These are phyloP conservation scores for Mucor piriformis DNA, from an alignment of 371 early-diverging fungal genomes.

Conservation along the genomic window DNA sequence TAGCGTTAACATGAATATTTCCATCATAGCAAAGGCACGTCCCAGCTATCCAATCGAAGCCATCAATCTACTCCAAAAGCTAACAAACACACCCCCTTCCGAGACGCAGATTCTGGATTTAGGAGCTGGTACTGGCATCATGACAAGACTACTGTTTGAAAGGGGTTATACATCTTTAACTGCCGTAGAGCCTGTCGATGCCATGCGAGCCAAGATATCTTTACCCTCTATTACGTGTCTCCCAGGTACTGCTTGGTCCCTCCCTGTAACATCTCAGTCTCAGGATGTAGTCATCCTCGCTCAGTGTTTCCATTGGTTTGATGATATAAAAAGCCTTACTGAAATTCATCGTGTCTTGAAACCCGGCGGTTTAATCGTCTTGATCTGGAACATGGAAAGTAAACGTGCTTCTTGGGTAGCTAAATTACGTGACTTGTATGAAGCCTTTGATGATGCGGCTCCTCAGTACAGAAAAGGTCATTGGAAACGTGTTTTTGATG, in stretches of 20 bases:
- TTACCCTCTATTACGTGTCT: conserved; percentile 23
- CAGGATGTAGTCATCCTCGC: conserved; percentile 53
- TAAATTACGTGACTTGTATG: conserved; percentile 33
- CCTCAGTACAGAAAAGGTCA: conserved; percentile 46
- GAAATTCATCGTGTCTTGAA: conserved; percentile 58
- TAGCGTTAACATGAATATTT: too few relatives aligned
- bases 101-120: conserved; percentile 21
- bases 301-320: conserved; percentile 67
- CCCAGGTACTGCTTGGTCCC: conserved; percentile 49
- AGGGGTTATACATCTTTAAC: conserved; percentile 27
- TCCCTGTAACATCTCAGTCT: conserved; percentile 41
- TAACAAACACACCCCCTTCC: background rate
- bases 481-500: conserved; percentile 42
- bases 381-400: conserved; percentile 61
- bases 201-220: conserved; percentile 45
- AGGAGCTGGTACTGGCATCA: conserved; percentile 54
- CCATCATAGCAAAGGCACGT: conserved; percentile 38
- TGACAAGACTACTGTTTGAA: conserved; percentile 36
- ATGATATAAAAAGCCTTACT: conserved; percentile 38
- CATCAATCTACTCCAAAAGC: conserved; percentile 18
- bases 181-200: conserved; percentile 54
- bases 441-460: conserved; percentile 29
- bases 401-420: conserved; percentile 43
- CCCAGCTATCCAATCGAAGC: conserved; percentile 42
- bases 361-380: conserved; percentile 38